Conservation (phyloP, 441 rosid species). For the Codiaeum variegatum region DNA sequence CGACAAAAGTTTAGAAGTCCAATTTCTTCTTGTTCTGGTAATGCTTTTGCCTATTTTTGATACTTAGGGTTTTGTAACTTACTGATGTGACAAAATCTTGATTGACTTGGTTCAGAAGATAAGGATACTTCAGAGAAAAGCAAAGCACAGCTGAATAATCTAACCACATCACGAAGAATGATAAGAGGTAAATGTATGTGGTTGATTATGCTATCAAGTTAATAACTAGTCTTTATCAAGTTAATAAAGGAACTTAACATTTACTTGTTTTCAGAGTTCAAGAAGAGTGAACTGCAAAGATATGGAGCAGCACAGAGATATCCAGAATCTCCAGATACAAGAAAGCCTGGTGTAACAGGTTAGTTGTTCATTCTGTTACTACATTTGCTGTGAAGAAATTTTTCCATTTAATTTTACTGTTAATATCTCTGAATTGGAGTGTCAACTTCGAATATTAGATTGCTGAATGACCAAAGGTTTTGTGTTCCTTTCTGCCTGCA, state of each 20-base stretch:
- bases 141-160: constrained; percentile 23
- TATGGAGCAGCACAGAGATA: constrained; percentile 30
- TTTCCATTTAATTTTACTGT: constrained; percentile 3
- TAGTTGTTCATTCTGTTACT: constrained; percentile 12
- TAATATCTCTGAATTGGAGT: neutral
- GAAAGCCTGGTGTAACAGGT: constrained; percentile 36
- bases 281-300: constrained; percentile 46
- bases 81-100: neutral
- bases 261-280: constrained; percentile 45
- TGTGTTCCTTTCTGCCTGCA: neutral
- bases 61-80: neutral
- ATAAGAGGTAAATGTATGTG: constrained; percentile 36
- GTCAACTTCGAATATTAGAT: no score
- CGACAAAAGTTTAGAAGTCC: constrained; percentile 41
- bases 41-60: neutral
- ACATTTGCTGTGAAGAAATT: neutral
- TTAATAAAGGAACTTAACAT: neutral
- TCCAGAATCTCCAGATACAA: constrained; percentile 22
- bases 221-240: no score
- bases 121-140: constrained; percentile 29
- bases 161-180: constrained; percentile 44
- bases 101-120: constrained; percentile 20
- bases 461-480: neutral
- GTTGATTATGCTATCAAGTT: neutral
- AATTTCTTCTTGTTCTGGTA: constrained; percentile 37